Conservation (phyloP, 805 yeast genomes). For the Candida saitoana region DNA sequence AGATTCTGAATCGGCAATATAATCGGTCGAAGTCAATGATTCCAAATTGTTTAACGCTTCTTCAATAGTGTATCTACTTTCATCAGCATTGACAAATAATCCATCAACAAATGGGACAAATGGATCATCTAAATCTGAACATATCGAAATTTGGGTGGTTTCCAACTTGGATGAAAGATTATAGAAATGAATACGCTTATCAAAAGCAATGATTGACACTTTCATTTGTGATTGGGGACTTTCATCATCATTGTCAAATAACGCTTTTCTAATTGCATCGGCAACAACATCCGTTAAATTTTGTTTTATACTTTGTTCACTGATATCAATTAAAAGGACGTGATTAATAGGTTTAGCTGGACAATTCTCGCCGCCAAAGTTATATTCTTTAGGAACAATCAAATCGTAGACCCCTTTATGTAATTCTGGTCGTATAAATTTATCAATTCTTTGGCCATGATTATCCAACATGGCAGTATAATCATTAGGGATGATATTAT, state of each 20-base stretch:
- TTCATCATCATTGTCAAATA: conserved; percentile 19
- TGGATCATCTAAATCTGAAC: conserved; percentile 70
- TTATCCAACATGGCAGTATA: conserved; percentile 62
- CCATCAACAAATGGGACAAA: conserved; percentile 80
- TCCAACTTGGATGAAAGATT: conserved; percentile 57
- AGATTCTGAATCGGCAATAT: conserved; percentile 50
- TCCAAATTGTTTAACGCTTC: conserved; percentile 63
- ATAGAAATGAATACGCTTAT: conserved; percentile 67
- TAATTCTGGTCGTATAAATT: conserved; percentile 66
- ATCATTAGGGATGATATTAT: conserved; percentile 63
- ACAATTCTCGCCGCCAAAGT: conserved; percentile 37
- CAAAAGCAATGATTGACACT: conserved; percentile 73
- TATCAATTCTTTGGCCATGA: conserved; percentile 61
- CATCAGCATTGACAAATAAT: conserved; percentile 73
- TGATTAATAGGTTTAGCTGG: conserved; percentile 54
- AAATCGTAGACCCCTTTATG: conserved; percentile 82
- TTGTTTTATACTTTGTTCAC: conserved; percentile 53
- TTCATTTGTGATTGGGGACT: conserved; percentile 36
- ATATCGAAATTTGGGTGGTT: conserved; percentile 54
- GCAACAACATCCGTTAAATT: conserved; percentile 61
- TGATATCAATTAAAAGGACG: conserved; percentile 70
- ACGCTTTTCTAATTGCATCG: conserved; percentile 61
- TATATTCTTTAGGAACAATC: conserved; percentile 70
- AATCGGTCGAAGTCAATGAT: conserved; percentile 33
- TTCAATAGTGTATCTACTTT: conserved; percentile 59